Evolutionary conservation across 2,329 filamentous ascomycete species (phyloP).

Genomic region (Hypoxylon sp.): DNA sequence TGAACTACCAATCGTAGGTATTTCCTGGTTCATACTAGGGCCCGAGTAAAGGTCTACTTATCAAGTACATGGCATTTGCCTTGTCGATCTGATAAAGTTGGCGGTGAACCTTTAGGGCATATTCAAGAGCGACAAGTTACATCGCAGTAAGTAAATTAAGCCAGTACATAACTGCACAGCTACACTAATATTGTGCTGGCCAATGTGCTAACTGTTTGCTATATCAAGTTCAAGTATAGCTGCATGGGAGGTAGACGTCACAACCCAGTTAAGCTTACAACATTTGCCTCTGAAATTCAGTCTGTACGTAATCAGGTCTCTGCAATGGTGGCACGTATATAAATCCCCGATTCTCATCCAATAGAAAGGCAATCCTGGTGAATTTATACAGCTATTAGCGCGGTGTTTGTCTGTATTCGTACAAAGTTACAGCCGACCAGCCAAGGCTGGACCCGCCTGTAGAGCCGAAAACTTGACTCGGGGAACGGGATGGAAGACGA

Average conservation of each 20-base stretch:
- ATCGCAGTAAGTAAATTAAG: constrained; percentile 1
- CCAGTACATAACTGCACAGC: not conserved
- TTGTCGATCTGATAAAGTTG: constrained; percentile 10
- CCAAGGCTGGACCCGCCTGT: constrained; percentile 34
- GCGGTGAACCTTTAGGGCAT: constrained; percentile 1
- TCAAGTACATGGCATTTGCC: constrained; percentile 1
- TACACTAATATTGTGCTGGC: not conserved
- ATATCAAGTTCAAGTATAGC: constrained; percentile 2
- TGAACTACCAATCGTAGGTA: not conserved
- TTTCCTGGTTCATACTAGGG: not conserved
- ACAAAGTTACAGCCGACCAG: constrained; percentile 37
- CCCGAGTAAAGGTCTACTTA: not conserved
- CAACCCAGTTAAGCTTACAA: constrained; percentile 9
- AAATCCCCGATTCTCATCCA: constrained; percentile 39
- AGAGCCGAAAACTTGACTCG: constrained; percentile 48
- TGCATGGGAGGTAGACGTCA: constrained; percentile 16
- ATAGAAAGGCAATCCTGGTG: constrained; percentile 17
- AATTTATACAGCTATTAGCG: constrained; percentile 24
- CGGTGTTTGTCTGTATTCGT: constrained; percentile 17
- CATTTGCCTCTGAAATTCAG: constrained; percentile 16
- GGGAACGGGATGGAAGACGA: constrained; percentile 40
- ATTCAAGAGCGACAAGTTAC: not conserved
- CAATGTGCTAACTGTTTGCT: not conserved
- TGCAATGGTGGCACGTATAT: constrained; percentile 36
- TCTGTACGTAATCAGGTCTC: constrained; percentile 35